Percentiles rank a stretch among this genome's conserved stretches.
These are phyloP conservation scores for Rubia yunnanensis DNA, from an alignment of 257 asterid genomes.

Conservation along the genomic window DNA sequence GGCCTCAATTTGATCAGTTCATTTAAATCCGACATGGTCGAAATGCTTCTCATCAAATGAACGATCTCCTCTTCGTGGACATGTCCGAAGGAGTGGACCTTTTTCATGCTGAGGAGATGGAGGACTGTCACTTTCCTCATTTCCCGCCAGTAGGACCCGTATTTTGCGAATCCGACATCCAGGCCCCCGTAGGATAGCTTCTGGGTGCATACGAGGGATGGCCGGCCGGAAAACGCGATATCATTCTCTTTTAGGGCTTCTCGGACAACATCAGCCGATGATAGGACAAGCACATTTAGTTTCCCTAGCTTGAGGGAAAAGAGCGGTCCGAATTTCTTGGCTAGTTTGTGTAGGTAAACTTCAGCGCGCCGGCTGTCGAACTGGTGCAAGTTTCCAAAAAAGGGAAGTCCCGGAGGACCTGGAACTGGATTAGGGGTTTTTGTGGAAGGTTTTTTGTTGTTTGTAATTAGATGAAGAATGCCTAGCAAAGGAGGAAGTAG, in stretches of 20 bases:
- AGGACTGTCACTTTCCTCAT: not conserved
- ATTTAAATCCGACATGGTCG: not conserved
- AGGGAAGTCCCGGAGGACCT: not conserved
- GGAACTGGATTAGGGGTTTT: not conserved
- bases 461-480: not conserved
- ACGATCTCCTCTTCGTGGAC: not conserved
- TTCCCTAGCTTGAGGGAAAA: not conserved
- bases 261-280: not conserved
- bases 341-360: not conserved
- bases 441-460: not conserved
- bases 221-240: not conserved
- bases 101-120: not conserved
- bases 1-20: not conserved
- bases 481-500: not conserved
- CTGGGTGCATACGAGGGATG: not conserved
- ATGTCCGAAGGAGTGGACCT: not conserved
- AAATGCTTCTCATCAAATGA: not conserved
- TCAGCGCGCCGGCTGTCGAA: not conserved
- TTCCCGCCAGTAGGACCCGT: not conserved
- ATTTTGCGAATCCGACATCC: not conserved
- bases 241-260: not conserved
- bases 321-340: not conserved
- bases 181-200: not conserved
- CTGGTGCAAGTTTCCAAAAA: not conserved
- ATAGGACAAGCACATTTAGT: not conserved